Evolutionary conservation across 2,329 filamentous ascomycete species (phyloP).

Genomic region (Penicillium sp.): DNA sequence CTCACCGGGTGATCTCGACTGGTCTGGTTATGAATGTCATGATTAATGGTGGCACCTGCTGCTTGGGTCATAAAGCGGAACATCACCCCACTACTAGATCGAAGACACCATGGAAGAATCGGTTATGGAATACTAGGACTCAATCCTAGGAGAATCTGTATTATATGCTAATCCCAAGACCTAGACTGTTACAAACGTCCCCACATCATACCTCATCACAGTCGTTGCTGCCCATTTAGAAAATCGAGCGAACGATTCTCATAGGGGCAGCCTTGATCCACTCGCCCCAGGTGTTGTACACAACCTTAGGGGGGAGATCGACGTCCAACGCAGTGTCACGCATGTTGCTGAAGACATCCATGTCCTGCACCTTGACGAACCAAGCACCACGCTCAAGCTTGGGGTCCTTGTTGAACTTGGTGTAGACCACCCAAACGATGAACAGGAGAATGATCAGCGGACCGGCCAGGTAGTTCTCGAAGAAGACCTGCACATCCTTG

Average conservation of each 20-base stretch:
- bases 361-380: constrained; percentile 20
- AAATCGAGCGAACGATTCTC: constrained; percentile 19
- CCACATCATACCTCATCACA: constrained; percentile 10
- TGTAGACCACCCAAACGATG: constrained; percentile 31
- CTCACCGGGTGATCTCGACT: background rate
- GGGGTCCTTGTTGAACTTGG: constrained; percentile 20
- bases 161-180: background rate
- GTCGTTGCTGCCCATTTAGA: constrained; percentile 5
- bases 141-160: background rate
- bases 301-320: constrained; percentile 22
- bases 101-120: background rate
- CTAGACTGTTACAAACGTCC: background rate
- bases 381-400: constrained; percentile 23
- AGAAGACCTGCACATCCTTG: constrained; percentile 47
- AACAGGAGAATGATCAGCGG: constrained; percentile 38
- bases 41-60: background rate
- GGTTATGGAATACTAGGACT: background rate
- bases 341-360: constrained; percentile 22
- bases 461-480: constrained; percentile 48
- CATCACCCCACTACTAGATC: background rate
- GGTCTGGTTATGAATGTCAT: background rate
- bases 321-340: constrained; percentile 25
- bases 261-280: constrained; percentile 24
- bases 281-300: constrained; percentile 25
- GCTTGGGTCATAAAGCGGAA: background rate